Evolutionary conservation across 2,329 filamentous ascomycete species (phyloP), one percentile per base, ranked within the genome.

Genomic region (Fusarium sp.): DNA sequence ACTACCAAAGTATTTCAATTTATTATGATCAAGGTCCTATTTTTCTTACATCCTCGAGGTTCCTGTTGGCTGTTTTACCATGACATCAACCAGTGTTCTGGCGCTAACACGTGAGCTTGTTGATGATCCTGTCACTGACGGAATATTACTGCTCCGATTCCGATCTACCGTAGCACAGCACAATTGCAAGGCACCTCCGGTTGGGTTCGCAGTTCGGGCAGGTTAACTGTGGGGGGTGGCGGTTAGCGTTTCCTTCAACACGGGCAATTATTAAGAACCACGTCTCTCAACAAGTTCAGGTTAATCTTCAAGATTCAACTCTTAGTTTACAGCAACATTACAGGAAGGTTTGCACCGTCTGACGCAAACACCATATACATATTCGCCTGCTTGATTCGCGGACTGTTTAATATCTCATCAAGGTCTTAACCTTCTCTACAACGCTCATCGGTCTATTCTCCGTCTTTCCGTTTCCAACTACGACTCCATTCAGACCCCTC

Each of bases 241-340:
- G 63, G 66, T 42, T 76, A 74, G 73, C 69, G 69, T 71, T 54
- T 70, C 68, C 65, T 68, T 22, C 50, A 33, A 64, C 58, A 56
- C 47, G 44, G 59, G 67, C 47, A 73, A 64, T 70, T 62, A 61
- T 75, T 65, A 68, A 63, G 56, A 71, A 75, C 74, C 73, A 76
- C 74, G 68, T 75, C 74, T 74, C 74, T 76, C 74, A 75, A 71
- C 74, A 74, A 53, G 62, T 66, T 64, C 45, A 38, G 44, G 27
- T 59, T 20, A 42, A 54, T 64, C 41, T 45, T 44, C 14, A 53
- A 39, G 47, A 55, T 22, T 12, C 39, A 64, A 54, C 44, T 57
- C 61, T 64, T 20, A 50, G 47, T 50, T 50, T 52, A 22, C 57
- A 36, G 59, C 36, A 53, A 52, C 47, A 41, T 41, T 57, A 25